Base-by-base conservation (phyloP, 2,329 filamentous ascomycete genomes). In the Trichoderma sp. region DNA sequence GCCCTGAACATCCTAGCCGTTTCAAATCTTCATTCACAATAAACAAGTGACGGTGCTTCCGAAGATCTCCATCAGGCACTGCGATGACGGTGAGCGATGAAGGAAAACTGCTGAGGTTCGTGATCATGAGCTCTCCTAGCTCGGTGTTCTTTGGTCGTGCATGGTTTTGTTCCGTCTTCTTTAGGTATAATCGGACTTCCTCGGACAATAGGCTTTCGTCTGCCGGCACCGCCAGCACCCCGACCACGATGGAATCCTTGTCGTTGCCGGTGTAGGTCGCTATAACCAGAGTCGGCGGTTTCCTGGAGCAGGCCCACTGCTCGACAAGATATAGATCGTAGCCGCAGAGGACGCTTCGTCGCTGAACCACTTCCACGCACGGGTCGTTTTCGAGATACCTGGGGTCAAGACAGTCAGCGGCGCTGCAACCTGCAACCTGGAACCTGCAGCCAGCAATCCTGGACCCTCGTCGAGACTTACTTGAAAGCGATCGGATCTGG, bases 301-400 rank as follows among this genome's bases (percentile, higher is more conserved):
- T 88, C 67, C 96, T 90, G 14, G 95, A 98, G 81, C 95, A 98
- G 6, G 94, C 94, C 96, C 96, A 99, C 85, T 99, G 96, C 81
- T 98, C 96, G 75, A 98, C 94, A 18, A 98, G 84, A 81, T 98
- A 98, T 73, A 95, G 86, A 81, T 98, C 95, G 82, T 98, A 98
- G 75, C 95, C 95, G 73, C 88, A 84, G 6, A 99, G 86, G 64
- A 88, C 84, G 64, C 87, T 86, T 70, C 90, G 89, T 68, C 92
- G 91, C 76, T 95, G 89, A 74, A 97, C 85, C 8, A 97, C 90
- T 3, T 86, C 86, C 4, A 94, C 94, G 6, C 88, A 89, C 1
- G 90, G 85, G 75, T 98, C 96, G 79, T 97, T 93, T 83, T 97
- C 93, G 26, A 99, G 89, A 78, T 95, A 97, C 74, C 88, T 90